phyloP scores from a whole-genome alignment of 2,329 filamentous ascomycete genomes.

The Rhynchosporium graminicola region DNA sequence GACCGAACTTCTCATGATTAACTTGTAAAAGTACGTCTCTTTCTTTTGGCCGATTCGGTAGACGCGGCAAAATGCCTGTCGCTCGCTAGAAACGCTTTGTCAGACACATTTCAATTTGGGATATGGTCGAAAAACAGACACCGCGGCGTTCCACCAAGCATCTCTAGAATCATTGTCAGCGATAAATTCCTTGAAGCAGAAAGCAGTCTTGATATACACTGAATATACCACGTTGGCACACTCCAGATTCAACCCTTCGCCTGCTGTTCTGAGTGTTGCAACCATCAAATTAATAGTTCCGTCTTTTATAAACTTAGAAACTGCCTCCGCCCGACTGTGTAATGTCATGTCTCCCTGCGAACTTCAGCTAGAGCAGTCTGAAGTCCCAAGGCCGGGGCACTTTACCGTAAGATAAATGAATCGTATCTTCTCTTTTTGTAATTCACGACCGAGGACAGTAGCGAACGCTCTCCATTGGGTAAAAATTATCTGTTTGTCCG shows the following conservation, averaged over 20 bases:
- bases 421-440: conserved; percentile 48
- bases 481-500: conserved; percentile 59
- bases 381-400: neutral
- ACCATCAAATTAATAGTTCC: conserved; percentile 46
- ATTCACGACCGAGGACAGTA: conserved; percentile 49
- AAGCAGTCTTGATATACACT: neutral
- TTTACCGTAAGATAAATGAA: conserved; percentile 42
- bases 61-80: conserved; percentile 60
- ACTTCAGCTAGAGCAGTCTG: neutral
- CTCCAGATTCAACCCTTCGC: conserved; percentile 54
- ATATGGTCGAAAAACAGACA: too few species aligned
- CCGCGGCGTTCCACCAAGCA: conserved; percentile 14
- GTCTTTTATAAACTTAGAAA: conserved; percentile 47
- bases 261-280: conserved; percentile 54
- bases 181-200: neutral
- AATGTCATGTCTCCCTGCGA: conserved; percentile 51
- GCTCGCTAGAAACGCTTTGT: conserved; percentile 44
- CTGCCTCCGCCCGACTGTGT: conserved; percentile 45
- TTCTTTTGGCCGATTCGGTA: conserved; percentile 63
- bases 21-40: conserved; percentile 55
- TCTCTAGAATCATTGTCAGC: neutral
- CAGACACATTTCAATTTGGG: neutral
- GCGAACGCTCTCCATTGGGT: conserved; percentile 56
- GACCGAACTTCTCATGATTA: conserved; percentile 55
- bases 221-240: conserved; percentile 47